phyloP scores from a whole-genome alignment of 164 flowering plant genomes.

The Stephania cephalantha region DNA sequence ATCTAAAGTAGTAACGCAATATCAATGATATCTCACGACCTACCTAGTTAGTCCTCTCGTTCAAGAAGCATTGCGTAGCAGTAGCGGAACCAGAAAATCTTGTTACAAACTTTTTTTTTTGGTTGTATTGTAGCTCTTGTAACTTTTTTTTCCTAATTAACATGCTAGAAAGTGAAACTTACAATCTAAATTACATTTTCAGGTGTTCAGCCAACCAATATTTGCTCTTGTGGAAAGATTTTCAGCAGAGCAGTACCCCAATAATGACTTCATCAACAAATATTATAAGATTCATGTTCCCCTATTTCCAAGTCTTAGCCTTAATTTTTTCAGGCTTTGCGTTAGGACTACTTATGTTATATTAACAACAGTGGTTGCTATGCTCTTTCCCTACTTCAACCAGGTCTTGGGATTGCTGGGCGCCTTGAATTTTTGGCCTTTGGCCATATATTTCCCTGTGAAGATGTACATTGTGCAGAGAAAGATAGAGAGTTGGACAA shows the following conservation, averaged over 20 bases:
- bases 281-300: conserved; percentile 33
- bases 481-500: conserved; percentile 28
- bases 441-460: conserved; percentile 44
- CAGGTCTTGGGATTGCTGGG: conserved; percentile 57
- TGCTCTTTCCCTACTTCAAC: conserved; percentile 67
- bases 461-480: conserved; percentile 37
- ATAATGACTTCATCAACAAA: conserved; percentile 34
- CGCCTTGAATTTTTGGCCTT: conserved; percentile 59
- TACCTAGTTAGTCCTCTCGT: too few relatives aligned
- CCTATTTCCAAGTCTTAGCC: conserved; percentile 20
- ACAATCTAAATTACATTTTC: neutral
- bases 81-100: too few relatives aligned
- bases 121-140: too few relatives aligned
- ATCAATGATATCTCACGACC: too few relatives aligned
- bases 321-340: conserved; percentile 35
- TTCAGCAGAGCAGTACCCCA: conserved; percentile 28
- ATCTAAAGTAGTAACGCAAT: too few relatives aligned
- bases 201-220: conserved; percentile 50
- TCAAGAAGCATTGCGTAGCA: too few relatives aligned
- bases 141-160: too few relatives aligned
- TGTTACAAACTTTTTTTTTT: too few relatives aligned
- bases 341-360: conserved; percentile 44
- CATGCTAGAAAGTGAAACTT: neutral
- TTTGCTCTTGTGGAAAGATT: conserved; percentile 45
- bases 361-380: conserved; percentile 48